Percentiles rank a stretch among this genome's conserved stretches.
phyloP scores from a whole-genome alignment of 768 basidiomycete species.

The Rubroboletus pulcherrimus region DNA sequence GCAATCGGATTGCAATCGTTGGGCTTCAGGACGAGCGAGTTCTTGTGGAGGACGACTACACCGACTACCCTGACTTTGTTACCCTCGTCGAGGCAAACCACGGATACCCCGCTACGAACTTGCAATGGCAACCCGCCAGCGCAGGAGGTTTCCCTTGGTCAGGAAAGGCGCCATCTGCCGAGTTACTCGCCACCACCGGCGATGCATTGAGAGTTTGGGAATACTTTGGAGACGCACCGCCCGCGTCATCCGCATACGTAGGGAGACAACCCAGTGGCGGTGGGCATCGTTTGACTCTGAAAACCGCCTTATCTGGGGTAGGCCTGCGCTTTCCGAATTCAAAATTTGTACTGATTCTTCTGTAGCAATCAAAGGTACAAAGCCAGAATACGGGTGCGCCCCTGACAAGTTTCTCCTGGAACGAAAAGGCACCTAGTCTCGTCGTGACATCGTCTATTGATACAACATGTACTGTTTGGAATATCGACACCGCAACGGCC shows the following conservation, averaged over 20 bases:
- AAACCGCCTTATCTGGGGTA: constrained; percentile 80
- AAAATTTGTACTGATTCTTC: constrained; percentile 11
- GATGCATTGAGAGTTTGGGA: constrained; percentile 94
- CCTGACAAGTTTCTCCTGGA: constrained; percentile 97
- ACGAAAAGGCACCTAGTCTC: constrained; percentile 82
- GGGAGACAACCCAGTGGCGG: constrained; percentile 56
- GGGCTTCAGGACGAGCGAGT: constrained; percentile 83
- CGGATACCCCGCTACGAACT: constrained; percentile 88
- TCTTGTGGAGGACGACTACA: constrained; percentile 81
- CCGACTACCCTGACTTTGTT: constrained; percentile 82
- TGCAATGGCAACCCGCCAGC: constrained; percentile 89
- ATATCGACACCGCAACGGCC: constrained; percentile 89
- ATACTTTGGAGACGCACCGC: constrained; percentile 64
- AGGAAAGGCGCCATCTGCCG: constrained; percentile 61
- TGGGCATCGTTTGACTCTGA: constrained; percentile 65
- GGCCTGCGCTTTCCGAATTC: constrained; percentile 28
- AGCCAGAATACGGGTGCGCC: constrained; percentile 82
- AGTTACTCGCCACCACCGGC: constrained; percentile 90
- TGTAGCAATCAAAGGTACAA: constrained; percentile 86
- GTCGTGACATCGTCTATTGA: constrained; percentile 98
- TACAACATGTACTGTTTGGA: constrained; percentile 99
- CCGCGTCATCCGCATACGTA: constrained; percentile 60
- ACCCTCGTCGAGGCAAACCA: constrained; percentile 81
- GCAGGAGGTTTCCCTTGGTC: constrained; percentile 63
- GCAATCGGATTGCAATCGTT: constrained; percentile 76